Evolutionary conservation across 176 grass and related monocot genomes (phyloP).

Genomic region (Pharus latifolius): DNA sequence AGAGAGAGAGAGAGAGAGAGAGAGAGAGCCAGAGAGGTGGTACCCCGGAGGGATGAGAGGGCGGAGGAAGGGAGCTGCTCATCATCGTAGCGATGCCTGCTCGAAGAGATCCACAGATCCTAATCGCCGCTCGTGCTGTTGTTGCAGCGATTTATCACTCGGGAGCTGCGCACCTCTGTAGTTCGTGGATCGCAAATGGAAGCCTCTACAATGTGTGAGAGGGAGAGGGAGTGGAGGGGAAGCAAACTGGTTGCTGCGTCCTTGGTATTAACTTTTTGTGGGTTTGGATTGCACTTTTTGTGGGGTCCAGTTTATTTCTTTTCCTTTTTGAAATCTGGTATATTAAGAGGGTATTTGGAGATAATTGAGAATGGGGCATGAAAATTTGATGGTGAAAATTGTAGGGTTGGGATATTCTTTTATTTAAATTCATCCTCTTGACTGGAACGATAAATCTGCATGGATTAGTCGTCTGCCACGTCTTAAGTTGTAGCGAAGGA

Average conservation of each 20-base stretch:
- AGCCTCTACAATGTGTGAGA: not conserved
- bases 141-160: not conserved
- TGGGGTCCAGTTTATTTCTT: not conserved
- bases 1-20: not conserved
- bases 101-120: not conserved
- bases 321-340: no score
- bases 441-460: no score
- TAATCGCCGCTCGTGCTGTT: not conserved
- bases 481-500: no score
- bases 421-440: no score
- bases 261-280: no score
- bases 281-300: not conserved
- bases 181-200: not conserved
- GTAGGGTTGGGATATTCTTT: no score
- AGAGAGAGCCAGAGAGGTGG: not conserved
- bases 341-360: no score
- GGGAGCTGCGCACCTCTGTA: not conserved
- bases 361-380: no score
- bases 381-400: no score
- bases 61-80: constrained; percentile 16
- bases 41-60: constrained; percentile 24
- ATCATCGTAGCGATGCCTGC: constrained; percentile 13
- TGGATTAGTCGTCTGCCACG: no score
- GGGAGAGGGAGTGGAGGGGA: constrained; percentile 8
- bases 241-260: constrained; percentile 5